A percentile compares a stretch with the other conserved stretches of the same genome.
phyloP scores from a whole-genome alignment of 345 rosid genomes.

The Acer campestre region DNA sequence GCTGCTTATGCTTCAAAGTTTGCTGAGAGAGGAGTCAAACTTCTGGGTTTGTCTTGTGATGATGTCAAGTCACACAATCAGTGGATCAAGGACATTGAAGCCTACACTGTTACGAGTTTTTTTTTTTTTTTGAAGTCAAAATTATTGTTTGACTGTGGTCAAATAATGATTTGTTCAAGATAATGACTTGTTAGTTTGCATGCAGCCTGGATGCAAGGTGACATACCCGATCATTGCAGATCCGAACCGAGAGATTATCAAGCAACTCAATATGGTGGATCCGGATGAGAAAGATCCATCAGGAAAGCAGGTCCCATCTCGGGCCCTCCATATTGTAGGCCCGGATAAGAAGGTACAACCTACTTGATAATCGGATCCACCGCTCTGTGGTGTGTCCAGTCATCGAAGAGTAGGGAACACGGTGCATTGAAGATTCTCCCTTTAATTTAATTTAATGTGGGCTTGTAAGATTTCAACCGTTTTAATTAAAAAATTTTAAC shows the following conservation, averaged over 20 bases:
- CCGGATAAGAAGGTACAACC: constrained; percentile 55
- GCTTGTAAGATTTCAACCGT: too few relatives aligned
- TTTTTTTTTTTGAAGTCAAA: not conserved
- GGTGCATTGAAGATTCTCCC: too few relatives aligned
- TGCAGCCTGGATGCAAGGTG: constrained; percentile 59
- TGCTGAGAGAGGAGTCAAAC: constrained; percentile 62
- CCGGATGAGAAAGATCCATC: constrained; percentile 56
- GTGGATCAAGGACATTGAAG: constrained; percentile 80
- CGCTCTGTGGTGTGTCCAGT: too few relatives aligned
- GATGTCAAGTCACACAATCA: constrained; percentile 60
- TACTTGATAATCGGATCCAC: too few relatives aligned
- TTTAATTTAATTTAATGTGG: too few relatives aligned
- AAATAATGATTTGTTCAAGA: too few relatives aligned
- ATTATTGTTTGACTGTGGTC: not conserved
- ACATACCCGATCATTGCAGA: constrained; percentile 73
- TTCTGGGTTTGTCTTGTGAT: constrained; percentile 78
- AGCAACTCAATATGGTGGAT: constrained; percentile 81
- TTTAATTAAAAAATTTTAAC: not conserved
- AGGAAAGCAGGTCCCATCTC: constrained; percentile 51
- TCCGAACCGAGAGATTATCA: constrained; percentile 56
- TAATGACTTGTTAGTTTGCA: constrained; percentile 10
- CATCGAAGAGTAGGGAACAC: too few relatives aligned
- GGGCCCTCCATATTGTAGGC: constrained; percentile 75
- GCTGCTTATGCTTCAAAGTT: constrained; percentile 56
- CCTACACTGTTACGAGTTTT: constrained; percentile 47